phyloP scores from a whole-genome alignment of 1,284 basidiomycete species.

The Inonotus obliquus region DNA sequence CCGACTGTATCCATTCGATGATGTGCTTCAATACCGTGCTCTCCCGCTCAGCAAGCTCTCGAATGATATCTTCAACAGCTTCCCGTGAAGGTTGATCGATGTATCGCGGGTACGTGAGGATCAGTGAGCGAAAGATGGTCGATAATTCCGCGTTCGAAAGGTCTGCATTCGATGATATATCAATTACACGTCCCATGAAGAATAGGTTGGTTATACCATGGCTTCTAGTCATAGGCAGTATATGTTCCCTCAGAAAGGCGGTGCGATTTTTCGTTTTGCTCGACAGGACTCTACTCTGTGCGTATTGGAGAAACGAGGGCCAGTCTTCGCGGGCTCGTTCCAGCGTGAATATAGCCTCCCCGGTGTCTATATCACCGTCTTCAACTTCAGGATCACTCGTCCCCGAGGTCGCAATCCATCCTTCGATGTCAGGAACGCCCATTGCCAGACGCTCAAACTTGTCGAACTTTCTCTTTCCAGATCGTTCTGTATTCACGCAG shows the following conservation, averaged over 20 bases:
- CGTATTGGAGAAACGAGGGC: slow-evolving; percentile 49
- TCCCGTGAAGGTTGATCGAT: slow-evolving; percentile 65
- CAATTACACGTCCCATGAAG: neutral
- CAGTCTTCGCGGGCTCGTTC: slow-evolving; percentile 52
- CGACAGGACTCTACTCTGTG: slow-evolving; percentile 43
- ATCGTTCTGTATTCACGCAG: too few species aligned
- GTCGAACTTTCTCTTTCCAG: too few species aligned
- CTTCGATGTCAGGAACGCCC: slow-evolving; percentile 36
- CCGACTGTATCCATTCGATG: slow-evolving; percentile 9
- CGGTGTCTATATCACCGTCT: slow-evolving; percentile 28
- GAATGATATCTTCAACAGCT: slow-evolving; percentile 62
- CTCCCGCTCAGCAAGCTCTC: slow-evolving; percentile 47
- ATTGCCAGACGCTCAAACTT: too few species aligned
- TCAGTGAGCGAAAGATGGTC: slow-evolving; percentile 71
- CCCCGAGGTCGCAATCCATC: slow-evolving; percentile 33
- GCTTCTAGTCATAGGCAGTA: slow-evolving; percentile 54
- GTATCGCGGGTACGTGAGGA: slow-evolving; percentile 74
- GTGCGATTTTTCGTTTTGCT: slow-evolving; percentile 50
- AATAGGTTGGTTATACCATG: slow-evolving; percentile 40
- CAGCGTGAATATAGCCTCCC: slow-evolving; percentile 34
- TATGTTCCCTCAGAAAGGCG: slow-evolving; percentile 58
- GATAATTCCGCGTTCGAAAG: slow-evolving; percentile 57
- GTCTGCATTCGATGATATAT: slow-evolving; percentile 37
- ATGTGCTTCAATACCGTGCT: neutral
- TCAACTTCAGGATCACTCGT: neutral